Percentiles rank a stretch among this genome's conserved stretches.
phyloP scores from a whole-genome alignment of 176 grass and related monocot genomes.

The Oryza glumipatula region DNA sequence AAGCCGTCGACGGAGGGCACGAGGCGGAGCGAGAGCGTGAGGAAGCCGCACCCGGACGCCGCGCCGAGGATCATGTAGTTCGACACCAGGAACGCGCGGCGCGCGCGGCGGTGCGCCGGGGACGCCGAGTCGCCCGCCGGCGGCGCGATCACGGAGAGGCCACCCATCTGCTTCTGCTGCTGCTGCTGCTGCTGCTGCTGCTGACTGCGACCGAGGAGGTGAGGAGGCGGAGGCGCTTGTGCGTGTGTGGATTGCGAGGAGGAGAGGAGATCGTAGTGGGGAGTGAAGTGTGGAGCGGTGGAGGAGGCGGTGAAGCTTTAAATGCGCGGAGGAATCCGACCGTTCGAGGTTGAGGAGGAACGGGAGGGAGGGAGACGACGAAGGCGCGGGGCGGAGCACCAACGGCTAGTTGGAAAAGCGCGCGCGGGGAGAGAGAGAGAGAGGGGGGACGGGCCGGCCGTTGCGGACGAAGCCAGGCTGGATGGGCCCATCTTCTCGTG shows the following conservation, averaged over 20 bases:
- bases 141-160: slow-evolving; percentile 76
- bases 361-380: slow-evolving; percentile 17
- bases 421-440: too few species aligned
- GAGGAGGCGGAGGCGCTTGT: neutral
- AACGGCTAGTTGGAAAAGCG: slow-evolving; percentile 71
- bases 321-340: slow-evolving; percentile 53
- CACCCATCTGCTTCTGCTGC: slow-evolving; percentile 31
- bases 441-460: neutral
- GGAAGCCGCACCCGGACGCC: slow-evolving; percentile 92
- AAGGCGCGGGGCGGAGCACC: slow-evolving; percentile 22
- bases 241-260: neutral
- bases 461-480: slow-evolving; percentile 33
- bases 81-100: slow-evolving; percentile 76
- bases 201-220: neutral
- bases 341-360: slow-evolving; percentile 54
- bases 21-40: slow-evolving; percentile 95
- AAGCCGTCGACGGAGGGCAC: slow-evolving; percentile 87
- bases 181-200: neutral
- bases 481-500: neutral
- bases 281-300: slow-evolving; percentile 22
- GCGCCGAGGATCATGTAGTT: slow-evolving; percentile 96
- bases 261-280: neutral
- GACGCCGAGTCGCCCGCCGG: slow-evolving; percentile 63
- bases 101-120: slow-evolving; percentile 61
- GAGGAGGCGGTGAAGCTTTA: slow-evolving; percentile 40